These are phyloP conservation scores for Luvunga scandens DNA, from an alignment of 345 rosid genomes.

Conservation along the genomic window DNA sequence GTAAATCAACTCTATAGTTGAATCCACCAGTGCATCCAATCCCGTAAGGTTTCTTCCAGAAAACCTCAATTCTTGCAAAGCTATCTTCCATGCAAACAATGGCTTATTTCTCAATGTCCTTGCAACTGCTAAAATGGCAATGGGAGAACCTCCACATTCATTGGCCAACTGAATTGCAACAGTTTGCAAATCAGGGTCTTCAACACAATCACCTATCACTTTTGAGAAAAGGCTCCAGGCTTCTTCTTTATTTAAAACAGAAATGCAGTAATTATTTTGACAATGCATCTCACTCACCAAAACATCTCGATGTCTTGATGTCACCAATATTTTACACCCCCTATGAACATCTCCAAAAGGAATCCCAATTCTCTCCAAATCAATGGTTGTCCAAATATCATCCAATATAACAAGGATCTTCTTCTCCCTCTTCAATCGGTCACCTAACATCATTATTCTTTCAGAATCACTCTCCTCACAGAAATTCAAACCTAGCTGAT, in stretches of 20 bases:
- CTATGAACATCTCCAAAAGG: slow-evolving; percentile 12
- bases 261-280: neutral
- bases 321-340: slow-evolving; percentile 29
- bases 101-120: slow-evolving; percentile 9
- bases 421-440: slow-evolving; percentile 11
- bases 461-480: neutral
- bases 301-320: slow-evolving; percentile 19
- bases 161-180: slow-evolving; percentile 16
- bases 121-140: slow-evolving; percentile 18
- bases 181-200: neutral
- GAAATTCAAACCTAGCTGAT: neutral
- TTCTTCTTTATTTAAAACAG: neutral
- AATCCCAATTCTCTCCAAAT: slow-evolving; percentile 31
- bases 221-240: slow-evolving; percentile 25
- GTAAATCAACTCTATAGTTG: neutral
- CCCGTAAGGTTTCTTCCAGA: neutral
- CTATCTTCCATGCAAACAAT: neutral
- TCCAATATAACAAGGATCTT: slow-evolving; percentile 28
- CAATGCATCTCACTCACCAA: slow-evolving; percentile 15
- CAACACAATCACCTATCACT: slow-evolving; percentile 3
- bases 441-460: neutral
- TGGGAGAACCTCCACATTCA: slow-evolving; percentile 20
- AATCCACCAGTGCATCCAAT: neutral
- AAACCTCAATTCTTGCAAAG: slow-evolving; percentile 1
- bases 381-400: slow-evolving; percentile 26